These are phyloP conservation scores for Aquilaria agallochum DNA, from an alignment of 441 rosid genomes.

Conservation along the genomic window DNA sequence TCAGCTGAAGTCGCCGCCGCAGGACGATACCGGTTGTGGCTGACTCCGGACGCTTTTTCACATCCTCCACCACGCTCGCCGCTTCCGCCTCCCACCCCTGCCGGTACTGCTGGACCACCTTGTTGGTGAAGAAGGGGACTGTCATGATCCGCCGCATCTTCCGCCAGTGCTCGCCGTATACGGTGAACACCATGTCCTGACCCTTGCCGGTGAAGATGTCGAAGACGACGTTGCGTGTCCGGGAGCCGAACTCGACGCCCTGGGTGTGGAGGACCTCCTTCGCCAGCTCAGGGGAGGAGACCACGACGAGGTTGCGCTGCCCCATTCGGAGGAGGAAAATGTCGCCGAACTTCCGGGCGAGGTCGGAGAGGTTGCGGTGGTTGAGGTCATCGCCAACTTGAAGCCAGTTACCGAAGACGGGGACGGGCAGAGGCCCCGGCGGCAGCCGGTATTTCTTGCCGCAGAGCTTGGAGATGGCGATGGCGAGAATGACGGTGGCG, in stretches of 20 bases:
- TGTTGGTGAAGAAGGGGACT: constrained; percentile 96
- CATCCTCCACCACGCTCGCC: constrained; percentile 68
- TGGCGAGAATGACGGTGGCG: constrained; percentile 56
- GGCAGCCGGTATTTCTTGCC: constrained; percentile 85
- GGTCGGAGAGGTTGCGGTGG: constrained; percentile 78
- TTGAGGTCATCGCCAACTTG: constrained; percentile 94
- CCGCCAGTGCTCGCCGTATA: constrained; percentile 96
- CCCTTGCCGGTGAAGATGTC: constrained; percentile 97
- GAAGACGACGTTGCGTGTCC: constrained; percentile 90
- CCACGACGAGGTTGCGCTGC: constrained; percentile 84
- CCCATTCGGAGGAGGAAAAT: constrained; percentile 88
- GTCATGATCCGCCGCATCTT: constrained; percentile 98
- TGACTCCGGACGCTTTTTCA: constrained; percentile 64
- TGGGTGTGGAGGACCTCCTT: constrained; percentile 91
- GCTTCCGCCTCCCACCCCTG: constrained; percentile 86
- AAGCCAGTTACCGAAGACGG: constrained; percentile 94
- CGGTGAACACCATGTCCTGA: constrained; percentile 98
- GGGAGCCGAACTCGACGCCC: constrained; percentile 91
- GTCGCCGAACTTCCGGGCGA: constrained; percentile 76
- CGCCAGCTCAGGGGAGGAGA: constrained; percentile 79
- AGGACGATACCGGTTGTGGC: constrained; percentile 65
- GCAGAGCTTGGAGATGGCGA: constrained; percentile 65
- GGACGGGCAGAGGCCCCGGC: constrained; percentile 85
- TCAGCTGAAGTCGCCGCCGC: constrained; percentile 66
- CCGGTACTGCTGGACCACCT: constrained; percentile 80